Evolutionary conservation across 208 protist genomes (phyloP).

Genomic region (Acanthamoeba lenticulata): DNA sequence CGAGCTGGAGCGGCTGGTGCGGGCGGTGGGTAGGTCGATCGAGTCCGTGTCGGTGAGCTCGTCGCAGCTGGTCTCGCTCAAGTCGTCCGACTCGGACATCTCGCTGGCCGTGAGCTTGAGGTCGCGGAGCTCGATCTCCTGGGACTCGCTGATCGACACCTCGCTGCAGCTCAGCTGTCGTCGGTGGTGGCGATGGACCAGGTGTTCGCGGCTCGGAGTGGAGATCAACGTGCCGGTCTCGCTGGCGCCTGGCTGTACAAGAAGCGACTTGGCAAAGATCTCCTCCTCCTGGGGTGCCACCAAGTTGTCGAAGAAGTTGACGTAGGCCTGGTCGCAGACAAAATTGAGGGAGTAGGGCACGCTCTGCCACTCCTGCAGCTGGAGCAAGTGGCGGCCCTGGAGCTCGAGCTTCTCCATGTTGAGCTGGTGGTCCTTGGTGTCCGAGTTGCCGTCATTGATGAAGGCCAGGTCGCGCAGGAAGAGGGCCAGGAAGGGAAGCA

Average conservation of each 20-base stretch:
- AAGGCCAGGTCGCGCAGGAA: constrained; percentile 26
- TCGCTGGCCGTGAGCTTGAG: no score
- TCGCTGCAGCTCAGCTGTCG: no score
- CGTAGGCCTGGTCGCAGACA: not conserved
- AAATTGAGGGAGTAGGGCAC: not conserved
- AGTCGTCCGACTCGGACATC: no score
- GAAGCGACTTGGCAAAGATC: not conserved
- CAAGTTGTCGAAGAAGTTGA: not conserved
- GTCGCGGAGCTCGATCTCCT: no score
- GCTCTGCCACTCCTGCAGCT: not conserved
- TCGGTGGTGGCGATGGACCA: not conserved
- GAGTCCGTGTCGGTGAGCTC: no score
- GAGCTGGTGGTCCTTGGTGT: not conserved
- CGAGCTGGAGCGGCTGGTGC: no score
- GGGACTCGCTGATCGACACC: no score
- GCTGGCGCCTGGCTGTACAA: not conserved
- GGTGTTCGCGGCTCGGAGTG: not conserved
- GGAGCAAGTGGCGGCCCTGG: not conserved
- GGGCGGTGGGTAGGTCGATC: no score
- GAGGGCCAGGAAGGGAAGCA: not conserved
- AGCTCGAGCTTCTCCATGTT: constrained; percentile 8
- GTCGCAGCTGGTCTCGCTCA: no score
- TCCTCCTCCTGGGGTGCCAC: not conserved
- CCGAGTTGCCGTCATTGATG: constrained; percentile 34
- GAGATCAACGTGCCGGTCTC: not conserved